phyloP scores from a whole-genome alignment of 164 flowering plant species.

The Vitis labrusca region DNA sequence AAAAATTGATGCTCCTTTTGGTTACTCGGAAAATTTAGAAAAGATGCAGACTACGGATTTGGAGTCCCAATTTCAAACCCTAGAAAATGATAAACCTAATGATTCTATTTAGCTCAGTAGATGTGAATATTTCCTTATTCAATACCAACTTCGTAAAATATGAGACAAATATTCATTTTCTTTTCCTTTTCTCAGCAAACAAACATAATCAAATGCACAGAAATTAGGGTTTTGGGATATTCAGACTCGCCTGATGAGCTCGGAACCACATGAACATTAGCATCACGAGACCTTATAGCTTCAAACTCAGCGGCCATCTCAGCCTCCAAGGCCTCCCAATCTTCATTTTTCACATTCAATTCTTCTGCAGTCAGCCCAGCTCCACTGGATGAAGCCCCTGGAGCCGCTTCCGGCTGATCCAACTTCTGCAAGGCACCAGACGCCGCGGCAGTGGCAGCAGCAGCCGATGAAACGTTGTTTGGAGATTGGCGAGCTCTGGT shows the following conservation, averaged over 20 bases:
- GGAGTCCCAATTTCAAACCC: no score
- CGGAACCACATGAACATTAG: conserved; percentile 73
- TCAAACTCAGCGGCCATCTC: conserved; percentile 65
- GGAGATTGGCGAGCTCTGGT: conserved; percentile 71
- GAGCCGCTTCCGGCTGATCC: conserved; percentile 9
- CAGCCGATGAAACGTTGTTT: conserved; percentile 27
- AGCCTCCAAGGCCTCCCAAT: conserved; percentile 54
- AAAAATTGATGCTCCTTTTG: no score
- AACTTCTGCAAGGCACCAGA: conserved; percentile 4
- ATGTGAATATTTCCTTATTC: no score
- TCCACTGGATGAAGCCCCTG: conserved; percentile 1
- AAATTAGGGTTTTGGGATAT: conserved; percentile 3
- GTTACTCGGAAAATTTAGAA: no score
- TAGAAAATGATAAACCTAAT: no score
- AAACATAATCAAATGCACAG: neutral
- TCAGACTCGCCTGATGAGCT: conserved; percentile 65
- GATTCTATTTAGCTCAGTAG: no score
- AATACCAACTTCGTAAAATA: no score
- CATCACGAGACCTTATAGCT: conserved; percentile 68
- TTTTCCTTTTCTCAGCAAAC: neutral
- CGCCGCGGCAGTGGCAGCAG: conserved; percentile 15
- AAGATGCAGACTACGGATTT: no score
- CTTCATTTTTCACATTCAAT: conserved; percentile 23
- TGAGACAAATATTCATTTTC: no score
- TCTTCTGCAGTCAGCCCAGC: conserved; percentile 26